A percentile compares a stretch with the other conserved stretches of the same genome.
phyloP scores from a whole-genome alignment of 257 asterid genomes.

The Plectranthus barbatus region DNA sequence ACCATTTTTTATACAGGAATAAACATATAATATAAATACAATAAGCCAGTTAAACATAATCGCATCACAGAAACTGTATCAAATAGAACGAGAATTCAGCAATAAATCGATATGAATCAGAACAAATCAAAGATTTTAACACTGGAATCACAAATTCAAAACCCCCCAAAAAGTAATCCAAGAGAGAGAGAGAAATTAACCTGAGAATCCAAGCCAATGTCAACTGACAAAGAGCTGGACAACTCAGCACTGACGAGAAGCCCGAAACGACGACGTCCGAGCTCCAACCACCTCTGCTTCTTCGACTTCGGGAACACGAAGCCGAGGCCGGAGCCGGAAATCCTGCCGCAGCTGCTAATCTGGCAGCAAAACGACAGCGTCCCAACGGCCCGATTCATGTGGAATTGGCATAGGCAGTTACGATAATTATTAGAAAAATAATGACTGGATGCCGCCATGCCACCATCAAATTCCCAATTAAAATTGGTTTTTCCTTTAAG shows the following conservation, averaged over 20 bases:
- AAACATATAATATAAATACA: neutral
- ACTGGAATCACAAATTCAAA: neutral
- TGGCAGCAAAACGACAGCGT: slow-evolving; percentile 35
- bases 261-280: slow-evolving; percentile 38
- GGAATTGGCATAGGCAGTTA: slow-evolving; percentile 41
- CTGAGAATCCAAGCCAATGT: slow-evolving; percentile 79
- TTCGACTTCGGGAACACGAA: slow-evolving; percentile 27
- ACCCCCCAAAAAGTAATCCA: neutral
- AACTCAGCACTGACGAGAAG: slow-evolving; percentile 50
- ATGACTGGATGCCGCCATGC: slow-evolving; percentile 42
- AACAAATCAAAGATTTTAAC: neutral
- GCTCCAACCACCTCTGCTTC: slow-evolving; percentile 25
- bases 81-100: neutral
- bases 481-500: neutral
- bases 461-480: slow-evolving; percentile 22
- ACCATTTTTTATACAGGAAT: neutral
- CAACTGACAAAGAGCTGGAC: slow-evolving; percentile 52
- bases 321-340: slow-evolving; percentile 29
- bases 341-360: slow-evolving; percentile 27
- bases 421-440: slow-evolving; percentile 11
- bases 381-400: slow-evolving; percentile 31
- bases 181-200: slow-evolving; percentile 21
- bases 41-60: neutral
- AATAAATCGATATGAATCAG: neutral
- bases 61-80: slow-evolving; percentile 1